These are phyloP conservation scores for Trichomonas vaginalis DNA, from an alignment of 208 protist genomes.

Conservation along the genomic window DNA sequence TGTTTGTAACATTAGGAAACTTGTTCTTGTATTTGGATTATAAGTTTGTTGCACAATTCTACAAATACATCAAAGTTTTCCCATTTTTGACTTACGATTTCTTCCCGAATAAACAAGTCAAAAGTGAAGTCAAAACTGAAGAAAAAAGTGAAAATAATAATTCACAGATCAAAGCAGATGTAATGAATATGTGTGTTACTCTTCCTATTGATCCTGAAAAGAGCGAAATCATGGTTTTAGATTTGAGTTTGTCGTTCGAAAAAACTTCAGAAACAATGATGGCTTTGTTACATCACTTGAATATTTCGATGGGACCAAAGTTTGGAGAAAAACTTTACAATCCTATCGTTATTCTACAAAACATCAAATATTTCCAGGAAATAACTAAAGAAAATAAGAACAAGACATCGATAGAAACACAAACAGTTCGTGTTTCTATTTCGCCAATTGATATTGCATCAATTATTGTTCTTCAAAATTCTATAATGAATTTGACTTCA, in stretches of 20 bases:
- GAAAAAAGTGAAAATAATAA: background rate
- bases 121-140: background rate
- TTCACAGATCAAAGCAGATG: background rate
- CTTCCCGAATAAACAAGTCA: background rate
- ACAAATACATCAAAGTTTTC: background rate
- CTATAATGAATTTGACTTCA: background rate
- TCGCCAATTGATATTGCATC: background rate
- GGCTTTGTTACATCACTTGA: background rate
- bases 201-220: background rate
- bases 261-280: background rate
- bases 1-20: background rate
- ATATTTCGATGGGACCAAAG: background rate
- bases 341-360: background rate
- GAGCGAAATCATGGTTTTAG: background rate
- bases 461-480: background rate
- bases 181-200: background rate
- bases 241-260: background rate
- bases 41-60: background rate
- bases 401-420: background rate
- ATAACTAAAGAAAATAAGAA: background rate
- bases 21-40: background rate
- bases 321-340: background rate
- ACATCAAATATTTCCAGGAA: background rate
- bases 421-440: background rate
- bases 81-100: background rate